Base-by-base conservation (phyloP, 352 stramenopile species). In the Globisporangium apiculatum region DNA sequence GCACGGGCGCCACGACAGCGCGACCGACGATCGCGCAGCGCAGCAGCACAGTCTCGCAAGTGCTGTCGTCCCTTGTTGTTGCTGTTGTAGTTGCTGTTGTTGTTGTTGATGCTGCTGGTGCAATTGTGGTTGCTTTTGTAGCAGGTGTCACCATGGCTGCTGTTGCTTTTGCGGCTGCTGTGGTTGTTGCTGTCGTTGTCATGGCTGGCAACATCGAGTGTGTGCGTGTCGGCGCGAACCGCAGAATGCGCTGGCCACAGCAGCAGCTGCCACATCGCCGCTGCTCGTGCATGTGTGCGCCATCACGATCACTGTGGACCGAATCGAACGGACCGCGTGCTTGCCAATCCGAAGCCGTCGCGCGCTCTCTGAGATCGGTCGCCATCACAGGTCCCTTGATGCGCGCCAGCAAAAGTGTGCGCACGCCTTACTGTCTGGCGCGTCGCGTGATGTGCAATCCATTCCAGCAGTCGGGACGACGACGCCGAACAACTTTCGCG, bases 11-110 rank as follows among this genome's bases (percentile, higher is more conserved):
- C 14, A 55, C 51, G 15, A 11, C n/a, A 12, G 11, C 37, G 36
- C 31, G 51, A 1, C 51, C 51, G 15, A 55, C 7, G 51, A 49
- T 49, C 37, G 37, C 51, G 24, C 51, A 55, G 37, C 51, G 37
- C 36, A 55, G n/a, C 4, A 47, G 36, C 37, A 47, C 51, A 15
- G 41, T 47, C 12, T 35, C 41, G 12, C 11, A 14, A 14, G 40
- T 43, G 40, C 3, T 43, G 40, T 8, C 11, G 40, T 43, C 24
- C 3, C 24, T 31, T 2, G 24, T 47, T 5, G 42, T 15, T 42
- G 38, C 7, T 8, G 7, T 10, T 42, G 38, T 12, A 7, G 15
- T 5, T 1, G 42, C 1, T 11, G 7, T 9, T 8, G 7, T 8
- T 42, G 38, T n/a, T n/a, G n/a, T n/a, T n/a, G n/a, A n/a, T n/a